These are phyloP conservation scores for Pterulicium gracile DNA, from an alignment of 1,284 basidiomycete species.

Conservation along the genomic window DNA sequence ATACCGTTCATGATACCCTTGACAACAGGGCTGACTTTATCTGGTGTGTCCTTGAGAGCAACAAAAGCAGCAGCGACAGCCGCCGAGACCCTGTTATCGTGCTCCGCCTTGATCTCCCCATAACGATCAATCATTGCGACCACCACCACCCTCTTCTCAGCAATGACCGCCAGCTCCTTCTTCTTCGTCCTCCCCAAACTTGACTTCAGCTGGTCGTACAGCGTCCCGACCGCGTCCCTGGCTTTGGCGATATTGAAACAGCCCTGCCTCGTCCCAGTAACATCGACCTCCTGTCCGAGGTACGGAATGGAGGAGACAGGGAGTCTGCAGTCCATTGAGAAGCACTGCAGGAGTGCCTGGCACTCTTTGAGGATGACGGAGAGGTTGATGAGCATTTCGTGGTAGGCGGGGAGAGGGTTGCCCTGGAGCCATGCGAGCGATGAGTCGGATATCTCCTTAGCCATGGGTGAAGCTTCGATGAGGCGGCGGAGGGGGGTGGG, in stretches of 20 bases:
- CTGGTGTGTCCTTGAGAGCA: conserved; percentile 72
- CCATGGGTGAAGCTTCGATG: conserved; percentile 47
- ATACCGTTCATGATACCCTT: conserved; percentile 97
- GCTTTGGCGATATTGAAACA: conserved; percentile 82
- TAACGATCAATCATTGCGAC: conserved; percentile 77
- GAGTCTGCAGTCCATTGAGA: conserved; percentile 80
- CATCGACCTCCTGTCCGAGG: conserved; percentile 72
- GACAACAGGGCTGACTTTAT: conserved; percentile 94
- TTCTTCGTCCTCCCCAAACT: conserved; percentile 68
- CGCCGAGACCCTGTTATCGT: conserved; percentile 84
- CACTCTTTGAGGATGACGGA: conserved; percentile 78
- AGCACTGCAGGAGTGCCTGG: conserved; percentile 68
- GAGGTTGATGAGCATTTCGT: conserved; percentile 85
- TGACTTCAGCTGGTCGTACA: conserved; percentile 70
- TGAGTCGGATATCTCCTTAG: conserved; percentile 52
- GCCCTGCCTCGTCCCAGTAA: conserved; percentile 49
- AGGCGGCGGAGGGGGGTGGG: conserved; percentile 22
- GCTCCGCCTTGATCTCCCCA: conserved; percentile 72
- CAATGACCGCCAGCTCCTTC: conserved; percentile 63
- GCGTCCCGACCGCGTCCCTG: conserved; percentile 56
- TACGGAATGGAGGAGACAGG: conserved; percentile 71
- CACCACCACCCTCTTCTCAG: conserved; percentile 70
- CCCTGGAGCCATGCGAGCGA: conserved; percentile 69
- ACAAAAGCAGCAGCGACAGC: conserved; percentile 89
- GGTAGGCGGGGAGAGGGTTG: conserved; percentile 71